Conservation (phyloP, 2,329 filamentous ascomycete species). For the Aspergillus clavatus region DNA sequence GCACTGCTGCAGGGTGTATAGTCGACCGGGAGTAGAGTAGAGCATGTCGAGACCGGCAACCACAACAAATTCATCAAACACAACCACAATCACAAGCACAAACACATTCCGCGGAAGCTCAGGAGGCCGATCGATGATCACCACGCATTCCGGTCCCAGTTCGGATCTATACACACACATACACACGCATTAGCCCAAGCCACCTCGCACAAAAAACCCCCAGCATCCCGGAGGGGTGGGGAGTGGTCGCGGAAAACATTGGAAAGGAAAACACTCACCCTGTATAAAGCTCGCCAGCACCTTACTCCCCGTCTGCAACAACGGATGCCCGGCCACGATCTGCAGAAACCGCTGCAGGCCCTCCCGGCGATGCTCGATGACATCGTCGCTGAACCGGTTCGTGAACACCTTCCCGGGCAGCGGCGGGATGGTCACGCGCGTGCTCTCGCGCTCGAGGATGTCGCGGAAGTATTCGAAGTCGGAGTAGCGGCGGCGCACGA, state of each 20-base stretch:
- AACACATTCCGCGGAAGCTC: too few relatives aligned
- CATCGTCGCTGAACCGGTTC: slow-evolving; percentile 95
- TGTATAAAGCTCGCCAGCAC: slow-evolving; percentile 95
- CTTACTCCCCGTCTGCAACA: slow-evolving; percentile 96
- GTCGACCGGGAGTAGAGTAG: not conserved
- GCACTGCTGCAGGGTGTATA: not conserved
- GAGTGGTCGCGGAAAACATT: too few relatives aligned
- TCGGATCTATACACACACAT: slow-evolving; percentile 38
- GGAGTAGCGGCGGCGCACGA: slow-evolving; percentile 88
- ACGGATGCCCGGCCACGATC: slow-evolving; percentile 93
- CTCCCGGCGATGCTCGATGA: slow-evolving; percentile 89
- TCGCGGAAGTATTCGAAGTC: slow-evolving; percentile 99
- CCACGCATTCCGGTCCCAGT: slow-evolving; percentile 88
- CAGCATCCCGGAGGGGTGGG: too few relatives aligned
- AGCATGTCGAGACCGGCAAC: too few relatives aligned
- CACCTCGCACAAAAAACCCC: too few relatives aligned
- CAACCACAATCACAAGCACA: too few relatives aligned
- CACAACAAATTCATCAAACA: too few relatives aligned
- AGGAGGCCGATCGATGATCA: slow-evolving; percentile 43
- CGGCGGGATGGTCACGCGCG: slow-evolving; percentile 90
- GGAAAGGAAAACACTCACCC: slow-evolving; percentile 54
- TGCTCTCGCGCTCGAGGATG: slow-evolving; percentile 91
- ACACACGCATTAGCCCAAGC: not conserved
- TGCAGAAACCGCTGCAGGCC: slow-evolving; percentile 93
- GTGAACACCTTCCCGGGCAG: slow-evolving; percentile 97